phyloP scores from a whole-genome alignment of 2,329 filamentous ascomycete genomes.

The Aspergillus amoenus region DNA sequence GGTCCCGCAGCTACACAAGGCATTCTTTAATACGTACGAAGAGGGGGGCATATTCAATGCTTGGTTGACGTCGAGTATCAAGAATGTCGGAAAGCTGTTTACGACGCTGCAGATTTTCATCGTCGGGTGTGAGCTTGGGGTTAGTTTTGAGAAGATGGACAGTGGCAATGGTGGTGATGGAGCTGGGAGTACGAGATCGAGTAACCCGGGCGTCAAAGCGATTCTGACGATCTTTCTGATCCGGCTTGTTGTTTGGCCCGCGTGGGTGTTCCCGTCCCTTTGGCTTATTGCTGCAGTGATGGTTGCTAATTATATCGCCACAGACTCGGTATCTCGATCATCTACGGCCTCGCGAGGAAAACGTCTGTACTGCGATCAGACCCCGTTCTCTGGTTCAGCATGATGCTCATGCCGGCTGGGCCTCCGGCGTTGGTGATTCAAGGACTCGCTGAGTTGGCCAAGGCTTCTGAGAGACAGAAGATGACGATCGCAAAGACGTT shows the following conservation, averaged over 20 bases:
- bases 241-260: constrained; percentile 63
- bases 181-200: constrained; percentile 33
- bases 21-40: constrained; percentile 60
- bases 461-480: constrained; percentile 47
- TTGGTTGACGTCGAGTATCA: constrained; percentile 63
- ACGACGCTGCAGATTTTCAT: constrained; percentile 65
- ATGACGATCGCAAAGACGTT: constrained; percentile 56
- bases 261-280: constrained; percentile 23
- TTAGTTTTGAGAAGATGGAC: constrained; percentile 51
- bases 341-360: constrained; percentile 56
- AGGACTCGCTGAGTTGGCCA: constrained; percentile 51
- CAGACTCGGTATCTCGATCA: constrained; percentile 51
- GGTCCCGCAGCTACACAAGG: constrained; percentile 56
- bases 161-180: constrained; percentile 11
- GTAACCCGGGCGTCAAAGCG: constrained; percentile 36
- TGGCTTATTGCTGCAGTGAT: not conserved
- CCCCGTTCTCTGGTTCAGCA: constrained; percentile 65
- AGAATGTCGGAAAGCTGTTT: constrained; percentile 64
- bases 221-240: constrained; percentile 50
- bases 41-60: constrained; percentile 65
- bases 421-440: constrained; percentile 56
- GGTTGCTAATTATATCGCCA: not conserved
- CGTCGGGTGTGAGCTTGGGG: constrained; percentile 64
- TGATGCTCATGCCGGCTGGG: constrained; percentile 61
- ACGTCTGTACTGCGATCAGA: constrained; percentile 56